Evolutionary conservation across 1,284 basidiomycete species (phyloP), one percentile per base, ranked within the genome.

Genomic region (Kwoniella shivajii): DNA sequence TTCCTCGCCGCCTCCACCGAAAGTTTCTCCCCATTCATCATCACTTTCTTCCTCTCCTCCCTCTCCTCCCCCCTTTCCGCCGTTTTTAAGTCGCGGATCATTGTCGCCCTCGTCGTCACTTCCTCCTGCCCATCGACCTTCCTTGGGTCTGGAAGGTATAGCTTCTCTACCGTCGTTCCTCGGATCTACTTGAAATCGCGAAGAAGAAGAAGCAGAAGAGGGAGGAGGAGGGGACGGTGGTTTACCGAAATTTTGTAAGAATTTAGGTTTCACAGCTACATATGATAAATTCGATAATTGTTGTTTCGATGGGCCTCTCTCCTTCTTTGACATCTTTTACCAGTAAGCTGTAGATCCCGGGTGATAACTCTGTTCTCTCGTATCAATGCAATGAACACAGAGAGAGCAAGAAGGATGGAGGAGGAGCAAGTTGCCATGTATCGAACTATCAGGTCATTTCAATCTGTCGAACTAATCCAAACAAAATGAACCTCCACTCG

Each of bases 1-100:
- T 76, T 93, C 90, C 64, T 92, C 90, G 0, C 75, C 84, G 18
- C 90, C 88, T 55, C 90, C 90, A 13, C 75, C 75, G 59, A 85
- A 85, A 20, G 81, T 85, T 66, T 86, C 88, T 42, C 88, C 88
- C 39, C 84, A 85, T 63, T 90, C 85, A 59, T 86, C 85, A 26
- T 82, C 84, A 0, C 86, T 86, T 31, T 88, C 82, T 64, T 85
- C 81, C 20, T 58, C 56, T 7, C 48, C 61, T 47, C 65, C 68
- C 43, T 67, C 68, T 54, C 70, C 70, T 47, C 62, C 64, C 6
- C 69, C n/a, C 72, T 16, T 56, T 49, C 1, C 71, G 69, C 72
- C 74, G 73, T 46, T 65, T 37, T 10, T 72, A 4, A 9, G 9
- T 20, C 26, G 41, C 22, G 37, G 37, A 39, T 49, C 55, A n/a